These are phyloP conservation scores for Raphanus hybrid DNA, from an alignment of 441 rosid species.

Conservation along the genomic window DNA sequence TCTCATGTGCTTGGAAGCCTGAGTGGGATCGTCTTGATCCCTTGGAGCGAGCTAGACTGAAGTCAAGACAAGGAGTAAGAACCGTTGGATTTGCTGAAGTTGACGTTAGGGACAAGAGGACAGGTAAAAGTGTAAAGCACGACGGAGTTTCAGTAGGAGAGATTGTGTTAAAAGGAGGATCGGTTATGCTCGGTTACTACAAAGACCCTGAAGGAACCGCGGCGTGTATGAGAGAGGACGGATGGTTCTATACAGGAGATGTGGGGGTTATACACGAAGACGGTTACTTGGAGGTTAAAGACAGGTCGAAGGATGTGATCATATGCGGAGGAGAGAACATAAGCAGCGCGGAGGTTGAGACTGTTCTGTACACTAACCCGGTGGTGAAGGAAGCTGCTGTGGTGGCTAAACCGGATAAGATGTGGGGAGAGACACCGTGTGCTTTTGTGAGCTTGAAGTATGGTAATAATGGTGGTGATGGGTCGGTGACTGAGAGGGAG, in stretches of 20 bases:
- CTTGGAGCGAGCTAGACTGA: slow-evolving; percentile 49
- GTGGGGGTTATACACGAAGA: slow-evolving; percentile 59
- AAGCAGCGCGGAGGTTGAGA: slow-evolving; percentile 61
- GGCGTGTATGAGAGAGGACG: slow-evolving; percentile 45
- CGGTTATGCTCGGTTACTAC: slow-evolving; percentile 54
- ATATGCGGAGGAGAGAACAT: slow-evolving; percentile 72
- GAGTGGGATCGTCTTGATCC: slow-evolving; percentile 53
- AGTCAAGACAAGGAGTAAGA: slow-evolving; percentile 54
- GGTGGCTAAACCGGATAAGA: slow-evolving; percentile 62
- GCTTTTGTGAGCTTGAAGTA: slow-evolving; percentile 66
- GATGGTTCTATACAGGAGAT: slow-evolving; percentile 59
- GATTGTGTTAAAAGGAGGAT: slow-evolving; percentile 48
- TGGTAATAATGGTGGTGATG: slow-evolving; percentile 31
- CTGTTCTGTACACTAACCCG: slow-evolving; percentile 55
- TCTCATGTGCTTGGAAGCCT: slow-evolving; percentile 63
- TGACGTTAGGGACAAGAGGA: slow-evolving; percentile 50
- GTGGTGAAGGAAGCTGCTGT: slow-evolving; percentile 66
- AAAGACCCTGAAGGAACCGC: slow-evolving; percentile 52
- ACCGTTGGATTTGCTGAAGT: slow-evolving; percentile 42
- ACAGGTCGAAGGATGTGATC: slow-evolving; percentile 68
- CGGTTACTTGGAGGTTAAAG: slow-evolving; percentile 62
- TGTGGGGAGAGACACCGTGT: slow-evolving; percentile 69
- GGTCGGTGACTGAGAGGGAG: slow-evolving; percentile 47
- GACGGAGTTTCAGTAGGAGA: slow-evolving; percentile 57
- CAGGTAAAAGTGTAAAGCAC: slow-evolving; percentile 45